Evolutionary conservation across 257 asterid species (phyloP), one percentile per base, ranked within the genome.

Genomic region (Plantago major): DNA sequence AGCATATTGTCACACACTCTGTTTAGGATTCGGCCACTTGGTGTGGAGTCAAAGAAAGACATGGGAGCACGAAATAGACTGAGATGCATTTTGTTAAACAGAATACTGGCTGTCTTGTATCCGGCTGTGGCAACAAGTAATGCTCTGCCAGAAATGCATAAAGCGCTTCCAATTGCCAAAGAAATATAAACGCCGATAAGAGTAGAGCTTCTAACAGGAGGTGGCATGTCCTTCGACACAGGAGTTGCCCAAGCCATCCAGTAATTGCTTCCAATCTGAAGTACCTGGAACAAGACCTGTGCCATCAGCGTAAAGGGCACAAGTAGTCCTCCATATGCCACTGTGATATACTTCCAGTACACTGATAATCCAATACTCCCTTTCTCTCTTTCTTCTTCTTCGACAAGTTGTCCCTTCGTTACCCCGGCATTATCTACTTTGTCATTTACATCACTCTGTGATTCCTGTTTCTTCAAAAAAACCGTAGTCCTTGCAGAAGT

Each of bases 31-130:
- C 98, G 83, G 26, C 98, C 98, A 65, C 95, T 86, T 13, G 98
- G 98, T n/a, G 98, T 91, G 65, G 97, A 77, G 71, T 91, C 98
- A 19, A 91, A 91, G 81, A 88, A 91, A 65, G 98, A 86, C 97
- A 88, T 88, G 49, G 98, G 95, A 48, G 98, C 95, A 52, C 95
- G 92, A 58, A 91, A 88, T 55, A 91, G 69, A 78, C 83, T 73
- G 13, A 6, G 67, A 51, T 82, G 94, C 98, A 91, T 84, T 67
- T 75, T 88, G 71, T 83, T 66, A 59, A 91, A 91, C 63, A 91
- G 92, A 51, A 74, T 44, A 3, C 82, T 78, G 5, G 98, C 95
- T 12, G 98, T 86, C 82, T 81, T 64, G 76, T 71, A 86, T 43
- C 87, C 94, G 10, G 82, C 81, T 4, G 84, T 73, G 15, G 62